Conservation (phyloP, 257 asterid genomes). For the Solanum etuberosum region DNA sequence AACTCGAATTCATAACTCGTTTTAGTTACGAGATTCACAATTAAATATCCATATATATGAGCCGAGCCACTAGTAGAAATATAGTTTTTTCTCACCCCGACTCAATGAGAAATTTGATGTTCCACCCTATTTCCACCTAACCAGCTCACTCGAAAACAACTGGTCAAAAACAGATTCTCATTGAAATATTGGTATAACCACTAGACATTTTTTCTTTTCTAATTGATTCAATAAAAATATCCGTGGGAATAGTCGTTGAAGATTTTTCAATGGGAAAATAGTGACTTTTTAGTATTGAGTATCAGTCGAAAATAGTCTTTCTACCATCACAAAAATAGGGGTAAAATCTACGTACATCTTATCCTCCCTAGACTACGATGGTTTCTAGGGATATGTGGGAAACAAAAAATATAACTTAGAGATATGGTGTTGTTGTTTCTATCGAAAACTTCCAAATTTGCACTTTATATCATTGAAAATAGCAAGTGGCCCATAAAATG, state of each 20-base stretch:
- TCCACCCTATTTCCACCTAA: background rate
- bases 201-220: background rate
- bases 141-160: background rate
- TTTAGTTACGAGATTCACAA: background rate
- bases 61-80: background rate
- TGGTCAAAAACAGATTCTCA: background rate
- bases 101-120: background rate
- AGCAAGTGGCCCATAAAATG: background rate
- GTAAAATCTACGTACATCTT: background rate
- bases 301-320: background rate
- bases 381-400: background rate
- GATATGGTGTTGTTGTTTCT: conserved; percentile 6
- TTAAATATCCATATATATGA: too few relatives aligned
- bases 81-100: background rate
- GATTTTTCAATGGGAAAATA: background rate
- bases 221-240: accelerated
- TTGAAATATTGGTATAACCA: too few relatives aligned
- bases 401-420: background rate
- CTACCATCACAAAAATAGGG: accelerated
- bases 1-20: too few relatives aligned
- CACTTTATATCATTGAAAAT: conserved; percentile 3
- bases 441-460: conserved; percentile 1
- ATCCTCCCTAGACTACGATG: background rate
- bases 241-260: accelerated
- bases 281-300: background rate